Conservation (phyloP, 2,329 filamentous ascomycete genomes). For the Cadophora sp. region DNA sequence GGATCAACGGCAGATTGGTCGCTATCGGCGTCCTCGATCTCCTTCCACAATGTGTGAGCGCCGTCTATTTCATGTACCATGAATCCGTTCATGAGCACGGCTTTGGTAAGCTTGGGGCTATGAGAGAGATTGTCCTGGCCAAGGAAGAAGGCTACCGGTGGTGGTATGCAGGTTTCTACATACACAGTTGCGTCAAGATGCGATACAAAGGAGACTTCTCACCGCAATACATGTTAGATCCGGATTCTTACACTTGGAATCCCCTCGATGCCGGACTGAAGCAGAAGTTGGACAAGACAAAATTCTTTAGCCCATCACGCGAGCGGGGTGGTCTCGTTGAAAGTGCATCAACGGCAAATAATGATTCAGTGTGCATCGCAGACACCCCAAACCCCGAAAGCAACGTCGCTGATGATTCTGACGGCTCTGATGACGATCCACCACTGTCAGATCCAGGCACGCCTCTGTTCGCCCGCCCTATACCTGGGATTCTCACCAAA, state of each 20-base stretch:
- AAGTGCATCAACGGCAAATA: background rate
- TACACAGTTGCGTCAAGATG: slow-evolving; percentile 84
- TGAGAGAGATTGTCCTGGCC: slow-evolving; percentile 75
- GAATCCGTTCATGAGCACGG: slow-evolving; percentile 72
- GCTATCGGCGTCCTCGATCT: slow-evolving; percentile 81
- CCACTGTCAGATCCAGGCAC: slow-evolving; percentile 37
- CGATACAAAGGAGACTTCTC: slow-evolving; percentile 82
- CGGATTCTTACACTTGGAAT: slow-evolving; percentile 68
- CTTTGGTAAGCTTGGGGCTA: slow-evolving; percentile 77
- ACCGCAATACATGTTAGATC: slow-evolving; percentile 77
- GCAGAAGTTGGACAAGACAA: slow-evolving; percentile 46
- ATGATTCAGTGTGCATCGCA: background rate
- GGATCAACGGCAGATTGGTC: slow-evolving; percentile 76
- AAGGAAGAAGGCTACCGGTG: slow-evolving; percentile 74
- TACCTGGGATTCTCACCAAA: slow-evolving; percentile 70
- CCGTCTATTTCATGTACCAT: slow-evolving; percentile 85
- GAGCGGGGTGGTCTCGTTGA: slow-evolving; percentile 15
- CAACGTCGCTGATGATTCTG: background rate
- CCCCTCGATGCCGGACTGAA: slow-evolving; percentile 61
- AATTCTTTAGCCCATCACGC: slow-evolving; percentile 38
- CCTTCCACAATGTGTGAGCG: slow-evolving; percentile 77
- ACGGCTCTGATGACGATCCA: slow-evolving; percentile 27
- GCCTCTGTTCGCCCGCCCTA: slow-evolving; percentile 64
- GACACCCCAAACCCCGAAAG: slow-evolving; percentile 5
- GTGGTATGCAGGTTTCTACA: slow-evolving; percentile 86